Evolutionary conservation across 1,139 yeast genomes (phyloP).

Genomic region (Nakaseomyces bracarensis): DNA sequence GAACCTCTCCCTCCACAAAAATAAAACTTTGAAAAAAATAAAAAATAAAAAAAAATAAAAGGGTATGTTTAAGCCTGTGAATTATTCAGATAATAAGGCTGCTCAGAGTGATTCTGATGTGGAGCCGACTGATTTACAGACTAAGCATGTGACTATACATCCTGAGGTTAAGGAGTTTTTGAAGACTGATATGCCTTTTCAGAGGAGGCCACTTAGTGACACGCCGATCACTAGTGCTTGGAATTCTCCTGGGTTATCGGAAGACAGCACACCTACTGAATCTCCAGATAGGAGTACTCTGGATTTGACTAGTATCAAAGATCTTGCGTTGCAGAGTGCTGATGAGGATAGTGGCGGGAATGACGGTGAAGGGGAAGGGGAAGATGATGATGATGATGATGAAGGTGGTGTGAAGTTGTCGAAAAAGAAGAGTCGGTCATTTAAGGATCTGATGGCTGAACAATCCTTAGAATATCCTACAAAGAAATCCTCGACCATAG

Average conservation of each 20-base stretch:
- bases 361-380: not conserved
- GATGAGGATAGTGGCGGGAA: not conserved
- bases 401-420: not conserved
- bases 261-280: constrained; percentile 27
- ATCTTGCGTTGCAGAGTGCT: not conserved
- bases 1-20: no score
- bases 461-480: constrained; percentile 17
- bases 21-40: no score
- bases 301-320: constrained; percentile 4
- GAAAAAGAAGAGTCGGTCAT: not conserved
- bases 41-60: not conserved
- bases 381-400: not conserved
- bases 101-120: constrained; percentile 34
- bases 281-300: constrained; percentile 22
- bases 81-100: constrained; percentile 24
- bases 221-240: constrained; percentile 52
- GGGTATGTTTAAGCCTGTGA: constrained; percentile 21
- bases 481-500: constrained; percentile 65
- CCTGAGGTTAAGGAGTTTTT: constrained; percentile 4
- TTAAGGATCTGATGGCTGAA: constrained; percentile 4
- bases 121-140: constrained; percentile 18
- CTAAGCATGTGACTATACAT: constrained; percentile 10
- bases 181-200: constrained; percentile 33
- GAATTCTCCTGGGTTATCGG: constrained; percentile 42
- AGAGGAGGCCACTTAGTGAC: constrained; percentile 62